These are phyloP conservation scores for Ettlia oleoabundans DNA, from an alignment of 139 green algal genomes.

Conservation along the genomic window DNA sequence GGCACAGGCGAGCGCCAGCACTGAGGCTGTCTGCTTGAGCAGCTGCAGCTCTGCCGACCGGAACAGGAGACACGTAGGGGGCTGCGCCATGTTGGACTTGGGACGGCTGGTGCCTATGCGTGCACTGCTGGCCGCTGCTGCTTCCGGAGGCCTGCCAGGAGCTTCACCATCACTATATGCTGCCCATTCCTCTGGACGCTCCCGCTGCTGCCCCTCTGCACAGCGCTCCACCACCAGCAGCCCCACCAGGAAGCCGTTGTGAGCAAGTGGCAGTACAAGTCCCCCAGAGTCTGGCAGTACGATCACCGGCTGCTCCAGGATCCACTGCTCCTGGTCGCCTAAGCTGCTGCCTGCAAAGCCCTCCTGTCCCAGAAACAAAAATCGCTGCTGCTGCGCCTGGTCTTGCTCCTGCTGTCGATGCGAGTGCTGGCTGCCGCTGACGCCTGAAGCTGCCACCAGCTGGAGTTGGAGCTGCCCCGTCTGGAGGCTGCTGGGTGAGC, in stretches of 20 bases:
- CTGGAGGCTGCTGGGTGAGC: slow-evolving; percentile 38
- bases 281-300: slow-evolving; percentile 61
- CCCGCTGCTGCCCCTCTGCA: not conserved
- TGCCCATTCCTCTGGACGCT: not conserved
- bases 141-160: not conserved
- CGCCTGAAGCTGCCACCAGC: slow-evolving; percentile 32
- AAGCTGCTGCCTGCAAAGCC: slow-evolving; percentile 5
- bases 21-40: slow-evolving; percentile 54
- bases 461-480: slow-evolving; percentile 45
- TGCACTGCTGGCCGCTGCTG: not conserved
- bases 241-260: slow-evolving; percentile 61
- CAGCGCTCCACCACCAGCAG: slow-evolving; percentile 65
- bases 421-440: not conserved
- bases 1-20: slow-evolving; percentile 62
- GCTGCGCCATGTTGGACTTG: slow-evolving; percentile 25
- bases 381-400: slow-evolving; percentile 8
- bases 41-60: slow-evolving; percentile 43
- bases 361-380: slow-evolving; percentile 36
- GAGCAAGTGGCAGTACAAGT: slow-evolving; percentile 68
- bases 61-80: slow-evolving; percentile 25
- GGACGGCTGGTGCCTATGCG: too few relatives aligned
- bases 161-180: too few relatives aligned
- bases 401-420: not conserved
- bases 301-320: slow-evolving; percentile 61
- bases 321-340: slow-evolving; percentile 54